Conservation (phyloP, 164 flowering plant species). For the Aristolochia fimbriata region DNA sequence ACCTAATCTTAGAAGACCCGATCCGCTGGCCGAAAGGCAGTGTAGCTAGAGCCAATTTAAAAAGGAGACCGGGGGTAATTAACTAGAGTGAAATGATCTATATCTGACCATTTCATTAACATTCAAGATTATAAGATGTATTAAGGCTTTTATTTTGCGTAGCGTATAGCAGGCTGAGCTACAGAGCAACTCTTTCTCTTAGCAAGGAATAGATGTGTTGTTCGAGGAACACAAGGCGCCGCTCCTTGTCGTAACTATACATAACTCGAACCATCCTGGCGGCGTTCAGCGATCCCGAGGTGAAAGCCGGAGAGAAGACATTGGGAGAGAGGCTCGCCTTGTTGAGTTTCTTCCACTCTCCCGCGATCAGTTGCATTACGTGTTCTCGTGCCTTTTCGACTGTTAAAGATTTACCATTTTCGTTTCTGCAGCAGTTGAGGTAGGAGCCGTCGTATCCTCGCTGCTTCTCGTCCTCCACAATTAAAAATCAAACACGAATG, state of each 20-base stretch:
- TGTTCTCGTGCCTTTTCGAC: slow-evolving; percentile 20
- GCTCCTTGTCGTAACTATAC: slow-evolving; percentile 36
- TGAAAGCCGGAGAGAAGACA: slow-evolving; percentile 28
- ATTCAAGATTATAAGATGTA: no score
- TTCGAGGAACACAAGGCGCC: slow-evolving; percentile 27
- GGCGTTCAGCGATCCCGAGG: slow-evolving; percentile 24
- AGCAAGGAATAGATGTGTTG: slow-evolving; percentile 11
- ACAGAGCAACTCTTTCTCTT: neutral
- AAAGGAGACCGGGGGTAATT: no score
- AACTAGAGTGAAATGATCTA: no score
- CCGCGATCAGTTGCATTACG: slow-evolving; percentile 23
- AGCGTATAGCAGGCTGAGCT: no score
- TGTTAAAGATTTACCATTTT: slow-evolving; percentile 8
- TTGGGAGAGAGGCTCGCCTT: slow-evolving; percentile 24
- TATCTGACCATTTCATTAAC: no score
- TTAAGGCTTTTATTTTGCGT: no score
- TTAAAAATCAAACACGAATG: neutral
- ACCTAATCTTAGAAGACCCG: no score
- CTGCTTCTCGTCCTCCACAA: slow-evolving; percentile 48
- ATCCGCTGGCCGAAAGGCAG: no score
- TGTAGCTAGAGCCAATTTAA: no score
- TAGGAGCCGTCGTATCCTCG: slow-evolving; percentile 53
- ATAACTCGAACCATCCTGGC: slow-evolving; percentile 47
- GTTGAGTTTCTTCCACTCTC: slow-evolving; percentile 46
- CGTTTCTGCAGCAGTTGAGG: slow-evolving; percentile 33